Conservation (phyloP, 2,329 filamentous ascomycete species). For the Ophiostoma ulmi region DNA sequence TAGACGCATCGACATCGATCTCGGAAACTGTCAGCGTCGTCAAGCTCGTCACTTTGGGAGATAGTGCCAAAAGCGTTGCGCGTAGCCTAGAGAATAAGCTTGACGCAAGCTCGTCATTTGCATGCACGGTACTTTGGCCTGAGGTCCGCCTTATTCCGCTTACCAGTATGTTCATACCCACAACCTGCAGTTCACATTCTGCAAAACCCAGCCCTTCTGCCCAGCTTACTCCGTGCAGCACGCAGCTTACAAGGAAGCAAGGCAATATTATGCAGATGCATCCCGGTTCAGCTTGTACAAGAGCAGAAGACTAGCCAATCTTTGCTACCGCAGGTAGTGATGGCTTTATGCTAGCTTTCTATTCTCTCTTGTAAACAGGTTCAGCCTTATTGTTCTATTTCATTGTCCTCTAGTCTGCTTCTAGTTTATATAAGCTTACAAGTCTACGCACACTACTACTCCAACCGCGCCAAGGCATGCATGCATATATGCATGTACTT, state of each 20-base stretch:
- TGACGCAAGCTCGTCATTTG: background rate
- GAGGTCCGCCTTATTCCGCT: background rate
- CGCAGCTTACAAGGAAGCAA: background rate
- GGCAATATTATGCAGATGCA: background rate
- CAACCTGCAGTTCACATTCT: background rate
- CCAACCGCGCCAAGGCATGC: background rate
- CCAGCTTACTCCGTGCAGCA: background rate
- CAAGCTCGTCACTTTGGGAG: constrained; percentile 6
- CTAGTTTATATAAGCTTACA: background rate
- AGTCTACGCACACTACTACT: background rate
- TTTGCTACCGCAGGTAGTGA: background rate
- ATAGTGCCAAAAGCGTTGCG: background rate
- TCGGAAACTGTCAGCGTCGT: background rate
- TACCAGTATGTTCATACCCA: background rate
- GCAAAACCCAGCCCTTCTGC: background rate
- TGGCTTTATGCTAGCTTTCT: background rate
- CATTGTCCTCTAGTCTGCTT: background rate
- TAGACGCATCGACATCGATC: background rate
- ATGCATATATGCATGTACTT: constrained; percentile 1
- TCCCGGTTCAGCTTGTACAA: constrained; percentile 12
- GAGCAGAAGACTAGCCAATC: background rate
- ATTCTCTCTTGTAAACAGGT: background rate
- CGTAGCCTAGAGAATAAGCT: background rate
- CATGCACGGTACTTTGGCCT: background rate
- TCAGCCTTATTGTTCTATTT: background rate